phyloP scores from a whole-genome alignment of 2,329 filamentous ascomycete genomes.

The Atkinsonella hypoxylon region DNA sequence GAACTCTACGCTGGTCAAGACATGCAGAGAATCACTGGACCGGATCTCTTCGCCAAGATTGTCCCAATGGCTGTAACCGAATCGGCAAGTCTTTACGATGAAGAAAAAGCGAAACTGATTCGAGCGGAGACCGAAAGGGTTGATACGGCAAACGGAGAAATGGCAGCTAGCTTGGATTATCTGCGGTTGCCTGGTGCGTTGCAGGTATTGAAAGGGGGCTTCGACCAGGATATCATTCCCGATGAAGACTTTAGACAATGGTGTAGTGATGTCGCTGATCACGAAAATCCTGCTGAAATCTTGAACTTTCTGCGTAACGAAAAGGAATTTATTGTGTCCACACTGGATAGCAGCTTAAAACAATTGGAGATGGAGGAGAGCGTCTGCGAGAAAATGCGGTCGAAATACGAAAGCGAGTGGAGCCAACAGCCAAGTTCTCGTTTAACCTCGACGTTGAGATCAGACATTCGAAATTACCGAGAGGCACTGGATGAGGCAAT shows the following conservation, averaged over 20 bases:
- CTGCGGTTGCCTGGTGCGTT: constrained; percentile 79
- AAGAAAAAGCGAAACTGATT: constrained; percentile 94
- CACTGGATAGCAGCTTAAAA: constrained; percentile 70
- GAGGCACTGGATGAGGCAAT: constrained; percentile 83
- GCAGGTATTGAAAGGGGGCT: constrained; percentile 83
- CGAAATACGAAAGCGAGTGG: constrained; percentile 93
- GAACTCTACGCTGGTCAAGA: constrained; percentile 96
- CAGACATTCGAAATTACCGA: constrained; percentile 77
- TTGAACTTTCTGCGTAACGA: constrained; percentile 71
- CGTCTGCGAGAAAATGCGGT: constrained; percentile 97
- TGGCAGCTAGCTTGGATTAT: constrained; percentile 91
- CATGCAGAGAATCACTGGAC: constrained; percentile 91
- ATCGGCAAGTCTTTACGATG: constrained; percentile 91
- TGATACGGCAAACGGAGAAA: constrained; percentile 85
- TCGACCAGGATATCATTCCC: constrained; percentile 77
- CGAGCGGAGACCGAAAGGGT: constrained; percentile 89
- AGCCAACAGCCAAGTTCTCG: constrained; percentile 90
- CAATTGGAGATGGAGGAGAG: constrained; percentile 95
- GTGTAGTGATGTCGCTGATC: constrained; percentile 85
- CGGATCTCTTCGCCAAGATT: constrained; percentile 93
- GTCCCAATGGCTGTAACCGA: constrained; percentile 94
- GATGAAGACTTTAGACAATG: constrained; percentile 88
- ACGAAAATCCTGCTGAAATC: constrained; percentile 65
- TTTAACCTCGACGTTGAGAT: constrained; percentile 75
- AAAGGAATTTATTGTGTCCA: constrained; percentile 60